Base-by-base conservation (phyloP, 139 green algal genomes). In the Auxenochlorella protothecoides region DNA sequence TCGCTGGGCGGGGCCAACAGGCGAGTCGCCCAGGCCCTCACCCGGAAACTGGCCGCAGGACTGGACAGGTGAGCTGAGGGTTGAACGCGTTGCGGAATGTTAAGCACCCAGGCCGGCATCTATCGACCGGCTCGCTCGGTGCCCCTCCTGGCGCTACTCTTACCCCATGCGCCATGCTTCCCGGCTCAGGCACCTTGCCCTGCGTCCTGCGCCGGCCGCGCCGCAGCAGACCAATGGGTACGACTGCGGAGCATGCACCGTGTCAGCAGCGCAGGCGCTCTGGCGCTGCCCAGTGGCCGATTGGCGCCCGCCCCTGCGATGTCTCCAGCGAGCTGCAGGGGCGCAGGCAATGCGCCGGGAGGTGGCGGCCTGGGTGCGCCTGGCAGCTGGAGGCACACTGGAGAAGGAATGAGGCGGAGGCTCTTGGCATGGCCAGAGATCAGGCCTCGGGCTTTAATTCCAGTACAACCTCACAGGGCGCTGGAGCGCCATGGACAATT, bases 171-270 rank as follows among this genome's bases (percentile, higher is more conserved):
- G 27, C 27, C 27, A 44, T 44, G 27, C 27, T 44, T 44, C 27
- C 27, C 27, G 27, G 27, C 27, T 44, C 27, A 44, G 27, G 27
- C 27, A 44, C 27, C 27, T 44, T 44, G 27, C 27, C 27, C 27
- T 44, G 27, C 27, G 27, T 44, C 27, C 27, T 44, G 27, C 27
- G 27, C 27, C 27, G 27, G 27, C 27, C 27, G 27, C 52, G 12
- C 85, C 85, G 7, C 67, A 82, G 62, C 89, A 94, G 69, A 54
- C 56, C 2, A 93, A 95, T 68, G 63, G 73, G 9, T 78, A 88
- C 59, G 89, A 95, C 68, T 94, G 89, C 68, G 89, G 88, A 0
- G 14, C 89, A 68, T 86, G 87, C 60, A 68, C 91, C 14, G 59
- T 93, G n/a, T 85, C 80, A 5, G 6, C 84, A 15, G 81, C 87